phyloP scores from a whole-genome alignment of 192 early-diverging fungal genomes.

The Helicostylum pulchrum region DNA sequence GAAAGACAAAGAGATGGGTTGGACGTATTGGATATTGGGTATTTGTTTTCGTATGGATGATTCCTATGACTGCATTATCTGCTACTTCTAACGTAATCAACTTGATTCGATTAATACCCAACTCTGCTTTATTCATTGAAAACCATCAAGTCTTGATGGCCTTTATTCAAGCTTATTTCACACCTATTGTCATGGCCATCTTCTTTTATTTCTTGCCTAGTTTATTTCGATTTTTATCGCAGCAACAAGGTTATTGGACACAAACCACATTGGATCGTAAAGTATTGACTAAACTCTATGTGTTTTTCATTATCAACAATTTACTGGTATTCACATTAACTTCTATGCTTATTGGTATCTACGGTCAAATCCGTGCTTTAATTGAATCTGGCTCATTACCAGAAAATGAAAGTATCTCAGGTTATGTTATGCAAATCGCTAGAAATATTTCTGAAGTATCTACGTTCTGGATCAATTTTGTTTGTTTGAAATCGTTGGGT shows the following conservation, averaged over 20 bases:
- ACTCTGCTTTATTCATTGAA: slow-evolving; percentile 46
- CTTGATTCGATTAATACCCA: slow-evolving; percentile 53
- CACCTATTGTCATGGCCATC: slow-evolving; percentile 60
- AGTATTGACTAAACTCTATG: slow-evolving; percentile 67
- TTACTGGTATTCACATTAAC: slow-evolving; percentile 63
- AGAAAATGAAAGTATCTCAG: slow-evolving; percentile 2
- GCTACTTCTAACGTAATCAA: slow-evolving; percentile 59
- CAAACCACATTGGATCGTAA: slow-evolving; percentile 66
- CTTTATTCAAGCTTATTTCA: slow-evolving; percentile 62
- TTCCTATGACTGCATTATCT: slow-evolving; percentile 63
- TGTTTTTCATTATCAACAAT: slow-evolving; percentile 76
- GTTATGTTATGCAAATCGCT: slow-evolving; percentile 30
- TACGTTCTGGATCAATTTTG: slow-evolving; percentile 78
- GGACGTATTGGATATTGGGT: slow-evolving; percentile 47
- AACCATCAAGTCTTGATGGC: slow-evolving; percentile 51
- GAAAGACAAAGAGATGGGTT: slow-evolving; percentile 41
- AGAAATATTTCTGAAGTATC: slow-evolving; percentile 47
- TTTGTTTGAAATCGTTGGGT: slow-evolving; percentile 61
- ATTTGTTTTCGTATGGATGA: slow-evolving; percentile 62
- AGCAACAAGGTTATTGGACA: slow-evolving; percentile 69
- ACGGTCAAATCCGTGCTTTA: slow-evolving; percentile 25
- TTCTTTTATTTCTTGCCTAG: slow-evolving; percentile 63
- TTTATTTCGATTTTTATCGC: slow-evolving; percentile 59
- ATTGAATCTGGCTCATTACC: slow-evolving; percentile 14
- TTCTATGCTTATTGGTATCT: slow-evolving; percentile 30